Evolutionary conservation across 108 stramenopile genomes (phyloP).

Genomic region (Cyclostephanos invisitatus): DNA sequence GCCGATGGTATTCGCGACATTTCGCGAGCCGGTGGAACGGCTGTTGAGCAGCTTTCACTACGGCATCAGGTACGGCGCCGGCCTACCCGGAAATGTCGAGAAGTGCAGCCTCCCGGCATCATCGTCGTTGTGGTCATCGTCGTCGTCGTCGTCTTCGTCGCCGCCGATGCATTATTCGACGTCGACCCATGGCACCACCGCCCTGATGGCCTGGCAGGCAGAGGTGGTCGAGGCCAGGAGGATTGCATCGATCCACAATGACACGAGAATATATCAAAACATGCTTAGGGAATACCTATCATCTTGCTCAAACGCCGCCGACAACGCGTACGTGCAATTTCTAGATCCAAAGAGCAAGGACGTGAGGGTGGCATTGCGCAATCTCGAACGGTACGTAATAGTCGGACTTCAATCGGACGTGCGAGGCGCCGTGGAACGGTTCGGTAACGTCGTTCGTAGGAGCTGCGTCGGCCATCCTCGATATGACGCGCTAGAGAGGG

Average conservation of each 20-base stretch:
- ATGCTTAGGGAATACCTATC: slow-evolving; percentile 22
- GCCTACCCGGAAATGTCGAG: slow-evolving; percentile 12
- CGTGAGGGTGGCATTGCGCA: slow-evolving; percentile 20
- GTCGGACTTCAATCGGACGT: slow-evolving; percentile 34
- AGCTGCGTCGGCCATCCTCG: slow-evolving; percentile 17
- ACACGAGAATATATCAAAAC: slow-evolving; percentile 21
- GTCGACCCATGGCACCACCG: background rate
- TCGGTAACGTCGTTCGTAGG: slow-evolving; percentile 11
- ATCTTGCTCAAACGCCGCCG: slow-evolving; percentile 7
- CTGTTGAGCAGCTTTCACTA: slow-evolving; percentile 29
- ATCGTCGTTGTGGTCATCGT: no score
- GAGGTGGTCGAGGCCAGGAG: slow-evolving; percentile 14
- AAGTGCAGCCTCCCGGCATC: slow-evolving; percentile 21
- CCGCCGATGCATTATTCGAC: no score
- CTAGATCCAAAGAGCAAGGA: slow-evolving; percentile 35
- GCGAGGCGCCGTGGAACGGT: slow-evolving; percentile 13
- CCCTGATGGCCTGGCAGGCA: slow-evolving; percentile 14
- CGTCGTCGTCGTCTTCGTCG: no score
- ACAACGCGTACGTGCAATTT: slow-evolving; percentile 43
- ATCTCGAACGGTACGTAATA: slow-evolving; percentile 34
- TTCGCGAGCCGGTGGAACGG: slow-evolving; percentile 30
- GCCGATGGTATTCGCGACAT: slow-evolving; percentile 31
- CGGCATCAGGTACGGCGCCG: slow-evolving; percentile 31
- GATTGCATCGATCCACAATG: slow-evolving; percentile 1
- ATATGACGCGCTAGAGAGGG: background rate